Evolutionary conservation across 148 eudicot species (phyloP), one percentile per base, ranked within the genome.

Genomic region (Chenopodium quinoa): DNA sequence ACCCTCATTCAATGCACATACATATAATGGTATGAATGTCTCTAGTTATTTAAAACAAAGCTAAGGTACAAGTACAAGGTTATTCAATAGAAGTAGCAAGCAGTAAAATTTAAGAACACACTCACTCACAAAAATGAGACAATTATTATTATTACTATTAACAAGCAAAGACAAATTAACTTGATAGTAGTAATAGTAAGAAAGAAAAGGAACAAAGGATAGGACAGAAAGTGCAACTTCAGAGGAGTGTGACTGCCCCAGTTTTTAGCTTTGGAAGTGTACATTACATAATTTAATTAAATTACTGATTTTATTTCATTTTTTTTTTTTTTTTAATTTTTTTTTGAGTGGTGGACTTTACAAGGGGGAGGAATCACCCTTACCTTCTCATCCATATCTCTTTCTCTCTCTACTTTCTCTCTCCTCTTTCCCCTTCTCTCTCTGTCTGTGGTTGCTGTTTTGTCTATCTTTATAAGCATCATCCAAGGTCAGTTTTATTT

Each of bases 361-460:
- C 85, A 79, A 84, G 34, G 67, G 25, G 48, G 63, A 63, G n/a
- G 56, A 79, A 22, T 78, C 71, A 77, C 77, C 80, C 72, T 62
- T 77, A 62, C 83, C 71, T 75, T 64, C 82, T 84, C 78, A 58
- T 78, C 73, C 60, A 48, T 40, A 81, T 64, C 81, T 31, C 77
- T 60, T 16, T 69, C 84, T 78, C 86, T 78, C 77, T 56, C 80
- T 6, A 44, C 81, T 48, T 6, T 67, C 80, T 70, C 84, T 80
- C 75, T 52, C 79, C 67, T 52, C 75, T 67, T 78, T 65, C 74
- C 16, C 66, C 17, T 56, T 50, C 72, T 47, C 73, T 78, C 85
- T 79, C 85, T 79, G 31, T 80, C 85, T 80, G 81, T 83, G 82
- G 78, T 83, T 83, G 79, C 82, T 73, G 69, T 83, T 83, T 83